Evolutionary conservation across 2,329 filamentous ascomycete genomes (phyloP).

Genomic region (Neonectria neomacrospora): DNA sequence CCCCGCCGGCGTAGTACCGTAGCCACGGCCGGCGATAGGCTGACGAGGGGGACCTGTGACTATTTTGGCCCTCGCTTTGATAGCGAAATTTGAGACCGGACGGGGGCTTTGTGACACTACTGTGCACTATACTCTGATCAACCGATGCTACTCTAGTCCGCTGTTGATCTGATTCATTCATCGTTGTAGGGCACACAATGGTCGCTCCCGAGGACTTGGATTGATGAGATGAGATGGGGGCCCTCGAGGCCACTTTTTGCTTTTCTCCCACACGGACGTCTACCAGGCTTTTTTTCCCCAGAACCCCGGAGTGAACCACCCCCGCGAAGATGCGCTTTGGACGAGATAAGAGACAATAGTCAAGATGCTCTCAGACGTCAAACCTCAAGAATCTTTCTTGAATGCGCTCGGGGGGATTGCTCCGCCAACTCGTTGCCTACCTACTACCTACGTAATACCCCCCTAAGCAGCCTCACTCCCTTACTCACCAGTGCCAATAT

Average conservation of each 20-base stretch:
- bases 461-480: neutral
- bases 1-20: neutral
- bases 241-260: slow-evolving; percentile 12
- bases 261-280: slow-evolving; percentile 15
- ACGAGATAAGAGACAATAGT: neutral
- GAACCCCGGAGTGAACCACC: slow-evolving; percentile 17
- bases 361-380: no score
- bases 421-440: neutral
- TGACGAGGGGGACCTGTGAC: slow-evolving; percentile 1
- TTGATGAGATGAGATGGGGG: slow-evolving; percentile 11
- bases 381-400: no score
- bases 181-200: neutral
- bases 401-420: neutral
- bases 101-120: no score
- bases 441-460: neutral
- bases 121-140: no score
- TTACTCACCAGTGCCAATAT: neutral
- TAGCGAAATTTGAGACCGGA: neutral
- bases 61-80: neutral
- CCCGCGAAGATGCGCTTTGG: slow-evolving; percentile 9
- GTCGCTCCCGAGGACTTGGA: slow-evolving; percentile 11
- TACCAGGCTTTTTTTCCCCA: slow-evolving; percentile 23
- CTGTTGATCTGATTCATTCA: neutral
- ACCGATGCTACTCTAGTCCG: neutral
- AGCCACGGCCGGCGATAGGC: slow-evolving; percentile 2